Evolutionary conservation across 345 rosid genomes (phyloP).

Genomic region (Brassica rapa): DNA sequence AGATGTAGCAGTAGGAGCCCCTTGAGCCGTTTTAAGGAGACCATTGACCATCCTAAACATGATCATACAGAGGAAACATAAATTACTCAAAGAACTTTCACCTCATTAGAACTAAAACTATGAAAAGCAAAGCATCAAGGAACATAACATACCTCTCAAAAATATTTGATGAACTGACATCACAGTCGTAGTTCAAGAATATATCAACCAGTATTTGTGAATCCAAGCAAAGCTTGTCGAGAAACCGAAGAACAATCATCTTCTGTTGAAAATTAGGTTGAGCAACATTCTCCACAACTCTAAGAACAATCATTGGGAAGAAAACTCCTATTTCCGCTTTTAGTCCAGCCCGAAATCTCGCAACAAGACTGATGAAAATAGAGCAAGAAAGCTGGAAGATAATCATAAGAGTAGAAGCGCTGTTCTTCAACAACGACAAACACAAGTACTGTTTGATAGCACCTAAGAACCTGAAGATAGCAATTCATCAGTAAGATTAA

Average conservation of each 20-base stretch:
- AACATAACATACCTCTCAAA: constrained; percentile 80
- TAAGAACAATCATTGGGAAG: constrained; percentile 93
- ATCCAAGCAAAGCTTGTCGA: constrained; percentile 91
- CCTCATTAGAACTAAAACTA: constrained; percentile 4
- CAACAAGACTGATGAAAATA: constrained; percentile 90
- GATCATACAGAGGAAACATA: constrained; percentile 31
- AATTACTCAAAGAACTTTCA: constrained; percentile 27
- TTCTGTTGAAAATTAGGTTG: constrained; percentile 99
- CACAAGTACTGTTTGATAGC: constrained; percentile 96
- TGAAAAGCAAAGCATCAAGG: constrained; percentile 19
- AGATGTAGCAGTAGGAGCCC: constrained; percentile 74
- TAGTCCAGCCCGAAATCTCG: constrained; percentile 93
- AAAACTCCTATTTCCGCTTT: constrained; percentile 99
- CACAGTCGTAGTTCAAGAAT: constrained; percentile 95
- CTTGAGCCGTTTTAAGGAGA: constrained; percentile 83
- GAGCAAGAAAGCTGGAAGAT: constrained; percentile 99
- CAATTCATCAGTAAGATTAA: constrained; percentile 19
- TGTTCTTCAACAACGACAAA: constrained; percentile 91
- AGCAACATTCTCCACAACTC: constrained; percentile 92
- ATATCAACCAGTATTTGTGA: constrained; percentile 97
- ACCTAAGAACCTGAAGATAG: constrained; percentile 76
- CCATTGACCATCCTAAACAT: constrained; percentile 86
- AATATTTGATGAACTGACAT: constrained; percentile 93
- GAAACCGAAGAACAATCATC: constrained; percentile 94
- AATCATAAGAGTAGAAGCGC: constrained; percentile 92